Conservation (phyloP, 768 basidiomycete genomes). For the Boletus vermiculosoides region DNA sequence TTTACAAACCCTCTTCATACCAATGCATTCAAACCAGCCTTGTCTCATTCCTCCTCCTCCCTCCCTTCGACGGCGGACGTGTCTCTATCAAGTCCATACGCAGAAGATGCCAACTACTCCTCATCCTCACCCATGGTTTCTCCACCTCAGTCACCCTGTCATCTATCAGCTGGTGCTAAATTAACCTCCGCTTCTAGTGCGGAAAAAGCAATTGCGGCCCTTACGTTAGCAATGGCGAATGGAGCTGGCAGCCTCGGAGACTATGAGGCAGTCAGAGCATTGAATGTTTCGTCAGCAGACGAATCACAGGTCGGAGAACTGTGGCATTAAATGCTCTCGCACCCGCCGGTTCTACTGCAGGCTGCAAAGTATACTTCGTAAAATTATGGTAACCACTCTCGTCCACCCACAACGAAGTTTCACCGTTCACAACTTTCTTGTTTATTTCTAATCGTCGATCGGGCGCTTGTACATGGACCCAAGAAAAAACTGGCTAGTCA, state of each 20-base stretch:
- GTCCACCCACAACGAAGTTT: conserved; percentile 3
- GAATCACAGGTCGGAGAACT: conserved; percentile 55
- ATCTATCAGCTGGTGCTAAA: conserved; percentile 1
- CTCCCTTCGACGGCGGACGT: conserved; percentile 9
- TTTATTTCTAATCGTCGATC: conserved; percentile 29
- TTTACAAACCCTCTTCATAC: conserved; percentile 26
- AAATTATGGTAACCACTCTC: neutral
- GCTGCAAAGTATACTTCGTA: conserved; percentile 6
- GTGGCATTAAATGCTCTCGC: conserved; percentile 44
- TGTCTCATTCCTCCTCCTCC: conserved; percentile 21
- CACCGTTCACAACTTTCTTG: conserved; percentile 13
- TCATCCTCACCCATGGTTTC: conserved; percentile 11
- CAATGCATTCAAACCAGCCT: conserved; percentile 24
- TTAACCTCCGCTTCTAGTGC: conserved; percentile 42
- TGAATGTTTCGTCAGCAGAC: conserved; percentile 36
- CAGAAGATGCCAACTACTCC: conserved; percentile 5
- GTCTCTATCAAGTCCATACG: conserved; percentile 3
- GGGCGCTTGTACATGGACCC: conserved; percentile 20
- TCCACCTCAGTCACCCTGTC: conserved; percentile 14
- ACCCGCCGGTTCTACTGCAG: neutral
- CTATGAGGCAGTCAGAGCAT: conserved; percentile 47
- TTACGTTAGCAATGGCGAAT: conserved; percentile 59
- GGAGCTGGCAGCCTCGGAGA: conserved; percentile 61
- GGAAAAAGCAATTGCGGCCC: conserved; percentile 60
- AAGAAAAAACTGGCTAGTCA: conserved; percentile 16